Conservation (phyloP, 306 rosid genomes). For the Vachellia collinsii region DNA sequence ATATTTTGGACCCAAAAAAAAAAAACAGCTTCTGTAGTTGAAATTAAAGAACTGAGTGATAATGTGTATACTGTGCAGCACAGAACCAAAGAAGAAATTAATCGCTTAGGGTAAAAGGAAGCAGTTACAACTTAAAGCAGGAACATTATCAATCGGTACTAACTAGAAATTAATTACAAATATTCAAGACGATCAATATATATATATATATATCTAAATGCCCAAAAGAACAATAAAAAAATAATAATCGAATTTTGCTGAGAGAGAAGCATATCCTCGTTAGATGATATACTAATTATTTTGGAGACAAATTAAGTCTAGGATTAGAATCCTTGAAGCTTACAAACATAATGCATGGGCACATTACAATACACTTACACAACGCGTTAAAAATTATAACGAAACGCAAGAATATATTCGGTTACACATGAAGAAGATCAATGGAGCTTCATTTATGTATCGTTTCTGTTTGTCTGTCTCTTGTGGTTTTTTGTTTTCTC, state of each 20-base stretch:
- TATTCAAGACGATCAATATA: no score
- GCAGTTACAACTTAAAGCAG: not conserved
- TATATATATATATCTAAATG: not conserved
- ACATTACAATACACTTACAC: not conserved
- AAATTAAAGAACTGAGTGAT: no score
- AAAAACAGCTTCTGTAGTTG: no score
- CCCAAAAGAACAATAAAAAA: not conserved
- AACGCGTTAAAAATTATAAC: not conserved
- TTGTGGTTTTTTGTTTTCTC: constrained; percentile 31
- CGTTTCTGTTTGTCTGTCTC: not conserved
- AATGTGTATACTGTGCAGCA: no score
- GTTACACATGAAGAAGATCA: not conserved
- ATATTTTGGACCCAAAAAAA: no score
- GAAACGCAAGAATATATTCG: not conserved
- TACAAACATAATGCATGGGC: not conserved
- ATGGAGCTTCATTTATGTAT: not conserved
- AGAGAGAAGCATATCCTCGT: not conserved
- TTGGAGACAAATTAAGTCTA: not conserved
- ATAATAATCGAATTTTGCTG: not conserved
- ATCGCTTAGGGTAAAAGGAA: not conserved
- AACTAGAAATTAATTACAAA: no score
- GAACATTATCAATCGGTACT: no score
- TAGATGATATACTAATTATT: no score
- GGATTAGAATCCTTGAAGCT: not conserved
- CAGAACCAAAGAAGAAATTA: not conserved